Percentiles rank a stretch among this genome's conserved stretches.
Conservation (phyloP, 345 rosid species). For the Bruguiera parviflora region DNA sequence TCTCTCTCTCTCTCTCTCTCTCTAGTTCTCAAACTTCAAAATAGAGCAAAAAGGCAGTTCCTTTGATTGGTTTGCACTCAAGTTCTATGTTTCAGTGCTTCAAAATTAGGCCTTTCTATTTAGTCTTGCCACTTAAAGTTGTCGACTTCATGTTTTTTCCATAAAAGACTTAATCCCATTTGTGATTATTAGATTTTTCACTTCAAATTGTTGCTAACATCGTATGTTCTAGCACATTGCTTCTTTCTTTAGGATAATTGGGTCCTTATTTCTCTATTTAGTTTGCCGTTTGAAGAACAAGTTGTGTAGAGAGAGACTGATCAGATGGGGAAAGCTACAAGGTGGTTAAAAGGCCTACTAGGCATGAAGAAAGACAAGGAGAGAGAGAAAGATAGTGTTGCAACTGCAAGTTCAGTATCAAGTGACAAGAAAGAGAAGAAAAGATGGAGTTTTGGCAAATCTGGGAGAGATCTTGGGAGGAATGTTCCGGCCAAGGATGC, state of each 20-base stretch:
- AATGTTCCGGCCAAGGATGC: constrained; percentile 15
- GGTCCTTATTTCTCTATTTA: not conserved
- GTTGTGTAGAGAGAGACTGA: not conserved
- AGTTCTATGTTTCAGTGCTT: constrained; percentile 17
- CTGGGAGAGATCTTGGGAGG: constrained; percentile 18
- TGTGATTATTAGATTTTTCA: not conserved
- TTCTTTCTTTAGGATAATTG: constrained; percentile 13
- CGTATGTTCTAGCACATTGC: not conserved
- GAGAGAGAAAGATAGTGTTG: constrained; percentile 19
- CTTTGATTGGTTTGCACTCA: not conserved
- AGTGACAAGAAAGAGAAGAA: constrained; percentile 43
- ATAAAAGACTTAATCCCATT: not conserved
- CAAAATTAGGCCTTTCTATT: constrained; percentile 13
- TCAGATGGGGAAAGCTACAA: constrained; percentile 55
- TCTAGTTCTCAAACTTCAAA: constrained; percentile 12
- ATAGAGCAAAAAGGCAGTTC: constrained; percentile 3
- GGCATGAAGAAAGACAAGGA: constrained; percentile 47
- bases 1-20: not conserved
- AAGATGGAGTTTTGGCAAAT: constrained; percentile 49
- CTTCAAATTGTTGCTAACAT: too few species aligned
- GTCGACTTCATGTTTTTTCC: not conserved
- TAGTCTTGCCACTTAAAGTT: constrained; percentile 22
- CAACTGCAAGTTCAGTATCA: constrained; percentile 27
- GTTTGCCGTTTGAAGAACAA: not conserved
- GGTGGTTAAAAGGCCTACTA: constrained; percentile 61